These are phyloP conservation scores for Cyclocybe cylindracea DNA, from an alignment of 768 basidiomycete genomes.

Conservation along the genomic window DNA sequence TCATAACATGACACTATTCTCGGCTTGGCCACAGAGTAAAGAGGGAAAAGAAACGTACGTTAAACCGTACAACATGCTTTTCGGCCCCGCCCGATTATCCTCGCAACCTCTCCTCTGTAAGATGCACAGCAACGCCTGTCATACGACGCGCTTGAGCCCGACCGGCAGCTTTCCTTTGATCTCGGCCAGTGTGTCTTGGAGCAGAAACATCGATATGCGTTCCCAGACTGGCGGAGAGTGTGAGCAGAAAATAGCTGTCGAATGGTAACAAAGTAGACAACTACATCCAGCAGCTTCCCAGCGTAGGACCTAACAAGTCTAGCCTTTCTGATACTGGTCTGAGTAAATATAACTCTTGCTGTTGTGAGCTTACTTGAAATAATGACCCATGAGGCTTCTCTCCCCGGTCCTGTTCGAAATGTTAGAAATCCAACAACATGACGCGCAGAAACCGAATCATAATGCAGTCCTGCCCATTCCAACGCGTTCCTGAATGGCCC, in stretches of 20 bases:
- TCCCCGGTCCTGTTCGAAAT: conserved; percentile 65
- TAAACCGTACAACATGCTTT: conserved; percentile 81
- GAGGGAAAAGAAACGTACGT: conserved; percentile 50
- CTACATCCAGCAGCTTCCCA: conserved; percentile 75
- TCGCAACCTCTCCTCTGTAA: conserved; percentile 85
- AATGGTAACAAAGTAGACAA: conserved; percentile 5
- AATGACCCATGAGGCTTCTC: conserved; percentile 81
- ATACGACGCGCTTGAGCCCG: conserved; percentile 80
- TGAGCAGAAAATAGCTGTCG: neutral
- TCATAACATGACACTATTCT: neutral
- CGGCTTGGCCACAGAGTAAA: too few relatives aligned
- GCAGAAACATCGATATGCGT: conserved; percentile 97
- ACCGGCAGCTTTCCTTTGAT: conserved; percentile 67
- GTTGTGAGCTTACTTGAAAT: conserved; percentile 59
- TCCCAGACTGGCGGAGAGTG: conserved; percentile 57
- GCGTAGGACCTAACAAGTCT: conserved; percentile 76
- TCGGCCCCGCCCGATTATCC: conserved; percentile 78
- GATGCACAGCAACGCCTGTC: conserved; percentile 86
- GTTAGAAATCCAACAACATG: neutral
- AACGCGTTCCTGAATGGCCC: conserved; percentile 71
- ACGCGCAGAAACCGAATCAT: conserved; percentile 75
- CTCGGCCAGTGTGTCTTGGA: conserved; percentile 66
- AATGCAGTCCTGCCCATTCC: conserved; percentile 89
- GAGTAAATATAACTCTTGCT: neutral
- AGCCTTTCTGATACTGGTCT: conserved; percentile 74